Conservation (phyloP, 129 eudicot species). For the Saussurea involucrata region DNA sequence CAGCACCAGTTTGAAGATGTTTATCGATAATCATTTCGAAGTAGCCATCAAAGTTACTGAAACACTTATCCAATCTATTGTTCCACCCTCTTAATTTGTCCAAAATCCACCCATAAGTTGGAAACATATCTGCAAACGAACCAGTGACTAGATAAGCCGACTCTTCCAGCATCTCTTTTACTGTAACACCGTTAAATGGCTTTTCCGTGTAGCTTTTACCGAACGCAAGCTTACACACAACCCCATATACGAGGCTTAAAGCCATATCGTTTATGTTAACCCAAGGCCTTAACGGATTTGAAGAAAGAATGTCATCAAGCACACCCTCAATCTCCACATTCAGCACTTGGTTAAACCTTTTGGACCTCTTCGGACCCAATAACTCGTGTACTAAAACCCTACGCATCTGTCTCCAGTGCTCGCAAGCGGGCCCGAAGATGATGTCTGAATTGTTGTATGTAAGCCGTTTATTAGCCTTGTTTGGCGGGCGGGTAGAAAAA, state of each 20-base stretch:
- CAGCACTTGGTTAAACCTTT: constrained; percentile 6
- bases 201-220: neutral
- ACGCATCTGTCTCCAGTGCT: constrained; percentile 22
- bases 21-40: constrained; percentile 24
- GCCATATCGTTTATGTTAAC: neutral
- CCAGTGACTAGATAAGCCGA: neutral
- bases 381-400: constrained; percentile 15
- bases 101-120: neutral
- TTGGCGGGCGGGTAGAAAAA: constrained; percentile 18
- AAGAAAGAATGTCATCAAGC: neutral
- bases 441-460: constrained; percentile 21
- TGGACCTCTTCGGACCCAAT: constrained; percentile 12
- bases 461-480: neutral
- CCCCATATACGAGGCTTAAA: neutral
- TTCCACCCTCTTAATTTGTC: neutral
- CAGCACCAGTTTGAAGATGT: neutral
- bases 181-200: neutral
- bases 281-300: neutral
- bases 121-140: neutral
- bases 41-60: neutral
- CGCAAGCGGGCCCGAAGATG: constrained; percentile 17
- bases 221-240: neutral
- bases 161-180: neutral
- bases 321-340: neutral
- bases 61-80: neutral